These are phyloP conservation scores for Penstemon newberryi DNA, from an alignment of 257 asterid species.

Conservation along the genomic window DNA sequence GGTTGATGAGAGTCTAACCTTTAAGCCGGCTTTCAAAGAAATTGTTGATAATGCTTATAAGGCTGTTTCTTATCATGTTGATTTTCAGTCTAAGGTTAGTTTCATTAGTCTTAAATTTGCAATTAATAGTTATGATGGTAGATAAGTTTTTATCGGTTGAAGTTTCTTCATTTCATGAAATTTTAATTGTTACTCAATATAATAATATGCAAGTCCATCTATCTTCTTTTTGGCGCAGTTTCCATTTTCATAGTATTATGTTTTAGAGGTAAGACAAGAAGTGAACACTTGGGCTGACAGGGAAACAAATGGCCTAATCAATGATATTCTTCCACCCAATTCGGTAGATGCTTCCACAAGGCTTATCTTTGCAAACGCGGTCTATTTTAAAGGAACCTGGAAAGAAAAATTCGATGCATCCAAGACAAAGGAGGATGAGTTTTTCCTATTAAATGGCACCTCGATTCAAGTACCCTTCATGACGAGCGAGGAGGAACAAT, in stretches of 20 bases:
- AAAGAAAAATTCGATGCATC: conserved; percentile 47
- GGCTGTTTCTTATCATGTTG: conserved; percentile 49
- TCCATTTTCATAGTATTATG: no score
- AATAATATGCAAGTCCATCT: no score
- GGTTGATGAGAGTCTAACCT: conserved; percentile 46
- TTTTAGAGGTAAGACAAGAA: conserved; percentile 33
- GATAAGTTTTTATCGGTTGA: no score
- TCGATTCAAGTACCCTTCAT: conserved; percentile 49
- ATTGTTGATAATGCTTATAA: conserved; percentile 41
- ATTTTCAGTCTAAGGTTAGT: conserved; percentile 52
- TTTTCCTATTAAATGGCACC: conserved; percentile 43
- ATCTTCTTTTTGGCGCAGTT: no score
- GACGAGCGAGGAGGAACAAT: conserved; percentile 48
- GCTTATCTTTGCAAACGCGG: conserved; percentile 53
- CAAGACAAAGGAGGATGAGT: conserved; percentile 38
- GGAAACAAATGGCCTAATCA: conserved; percentile 54
- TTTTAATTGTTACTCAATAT: no score
- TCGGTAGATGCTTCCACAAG: conserved; percentile 45
- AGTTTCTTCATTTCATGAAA: no score
- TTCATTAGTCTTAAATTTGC: not conserved
- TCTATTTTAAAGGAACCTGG: conserved; percentile 62
- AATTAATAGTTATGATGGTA: no score
- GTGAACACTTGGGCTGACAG: conserved; percentile 57
- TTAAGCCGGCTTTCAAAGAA: conserved; percentile 45
- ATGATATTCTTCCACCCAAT: conserved; percentile 44